Evolutionary conservation across 2,329 filamentous ascomycete species (phyloP).

Genomic region (Bipolaris victoriae): DNA sequence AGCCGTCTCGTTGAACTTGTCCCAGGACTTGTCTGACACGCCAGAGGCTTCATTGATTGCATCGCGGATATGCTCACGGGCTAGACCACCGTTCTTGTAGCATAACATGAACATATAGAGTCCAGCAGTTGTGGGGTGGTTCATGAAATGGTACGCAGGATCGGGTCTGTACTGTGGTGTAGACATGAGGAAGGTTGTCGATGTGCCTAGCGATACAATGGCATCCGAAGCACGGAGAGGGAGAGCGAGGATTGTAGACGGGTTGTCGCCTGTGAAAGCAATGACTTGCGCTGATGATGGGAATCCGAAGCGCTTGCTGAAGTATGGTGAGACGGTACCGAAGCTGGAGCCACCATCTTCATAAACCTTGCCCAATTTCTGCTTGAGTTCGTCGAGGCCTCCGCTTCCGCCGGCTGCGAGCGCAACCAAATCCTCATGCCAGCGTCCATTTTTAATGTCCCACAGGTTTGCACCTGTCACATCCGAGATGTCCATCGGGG

Average conservation of each 20-base stretch:
- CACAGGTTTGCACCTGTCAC: constrained; percentile 97
- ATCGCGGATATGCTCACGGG: constrained; percentile 88
- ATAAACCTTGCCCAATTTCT: constrained; percentile 80
- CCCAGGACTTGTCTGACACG: constrained; percentile 67
- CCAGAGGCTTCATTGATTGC: constrained; percentile 65
- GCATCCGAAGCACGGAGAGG: constrained; percentile 87
- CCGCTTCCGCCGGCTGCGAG: constrained; percentile 69
- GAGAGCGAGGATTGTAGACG: constrained; percentile 88
- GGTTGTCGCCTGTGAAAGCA: constrained; percentile 95
- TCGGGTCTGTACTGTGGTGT: constrained; percentile 90
- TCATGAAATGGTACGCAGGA: constrained; percentile 95
- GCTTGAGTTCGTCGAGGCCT: constrained; percentile 68
- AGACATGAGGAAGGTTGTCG: constrained; percentile 96
- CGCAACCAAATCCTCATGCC: constrained; percentile 75
- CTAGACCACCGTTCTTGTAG: constrained; percentile 97
- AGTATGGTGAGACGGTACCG: constrained; percentile 79
- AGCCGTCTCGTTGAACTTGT: constrained; percentile 77
- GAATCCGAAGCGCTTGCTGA: constrained; percentile 79
- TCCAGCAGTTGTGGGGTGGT: constrained; percentile 87
- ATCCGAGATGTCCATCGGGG: constrained; percentile 91
- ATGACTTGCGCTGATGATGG: constrained; percentile 74
- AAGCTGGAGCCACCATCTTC: constrained; percentile 81
- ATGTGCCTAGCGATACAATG: constrained; percentile 93
- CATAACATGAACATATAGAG: constrained; percentile 99
- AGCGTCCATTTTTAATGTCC: constrained; percentile 78